phyloP scores from a whole-genome alignment of 164 flowering plant species.

The Echeveria elegans region DNA sequence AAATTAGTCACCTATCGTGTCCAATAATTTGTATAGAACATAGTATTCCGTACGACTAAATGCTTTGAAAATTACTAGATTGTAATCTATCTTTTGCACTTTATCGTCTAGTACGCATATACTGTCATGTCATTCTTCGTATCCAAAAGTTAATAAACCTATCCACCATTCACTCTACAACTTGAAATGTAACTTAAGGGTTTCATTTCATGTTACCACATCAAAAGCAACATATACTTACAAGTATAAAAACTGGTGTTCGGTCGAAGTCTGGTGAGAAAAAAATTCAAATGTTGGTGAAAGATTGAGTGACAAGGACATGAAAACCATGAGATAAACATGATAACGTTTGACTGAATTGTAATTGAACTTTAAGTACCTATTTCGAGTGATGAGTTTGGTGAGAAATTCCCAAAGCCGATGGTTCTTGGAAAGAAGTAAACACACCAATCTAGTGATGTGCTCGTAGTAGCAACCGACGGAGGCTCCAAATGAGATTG shows the following conservation, averaged over 20 bases:
- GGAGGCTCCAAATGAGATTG: conserved; percentile 73
- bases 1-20: not conserved
- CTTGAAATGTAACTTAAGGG: not conserved
- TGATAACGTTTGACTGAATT: not conserved
- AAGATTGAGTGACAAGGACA: not conserved
- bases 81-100: not conserved
- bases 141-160: not conserved
- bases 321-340: not conserved
- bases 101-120: not conserved
- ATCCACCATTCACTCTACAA: not conserved
- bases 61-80: not conserved
- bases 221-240: not conserved
- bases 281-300: not conserved
- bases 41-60: not conserved
- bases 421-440: conserved; percentile 82
- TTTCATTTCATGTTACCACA: not conserved
- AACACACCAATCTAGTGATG: conserved; percentile 56
- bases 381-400: conserved; percentile 71
- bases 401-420: conserved; percentile 73
- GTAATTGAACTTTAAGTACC: conserved; percentile 29
- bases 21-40: not conserved
- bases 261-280: not conserved
- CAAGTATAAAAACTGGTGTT: not conserved
- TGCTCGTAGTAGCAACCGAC: conserved; percentile 94
- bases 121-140: not conserved